phyloP scores from a whole-genome alignment of 108 stramenopile species.

The Fistulifera solaris region DNA sequence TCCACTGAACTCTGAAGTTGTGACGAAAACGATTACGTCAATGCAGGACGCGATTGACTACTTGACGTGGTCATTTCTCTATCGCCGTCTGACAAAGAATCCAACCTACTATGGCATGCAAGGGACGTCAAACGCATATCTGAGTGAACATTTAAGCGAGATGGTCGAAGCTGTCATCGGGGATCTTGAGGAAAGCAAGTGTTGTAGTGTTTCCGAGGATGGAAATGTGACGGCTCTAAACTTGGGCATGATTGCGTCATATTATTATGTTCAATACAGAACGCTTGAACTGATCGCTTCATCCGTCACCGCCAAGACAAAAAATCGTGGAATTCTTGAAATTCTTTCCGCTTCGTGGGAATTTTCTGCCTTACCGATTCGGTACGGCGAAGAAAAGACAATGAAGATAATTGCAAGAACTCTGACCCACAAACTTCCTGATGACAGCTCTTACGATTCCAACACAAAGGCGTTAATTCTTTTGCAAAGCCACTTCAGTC shows the following conservation, averaged over 20 bases:
- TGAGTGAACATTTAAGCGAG: constrained; percentile 98
- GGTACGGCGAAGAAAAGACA: constrained; percentile 87
- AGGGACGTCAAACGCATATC: constrained; percentile 81
- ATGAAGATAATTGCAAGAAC: constrained; percentile 78
- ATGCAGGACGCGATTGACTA: constrained; percentile 99
- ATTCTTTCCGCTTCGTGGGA: constrained; percentile 92
- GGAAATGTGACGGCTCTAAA: constrained; percentile 90
- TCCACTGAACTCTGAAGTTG: constrained; percentile 95
- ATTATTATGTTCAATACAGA: constrained; percentile 94
- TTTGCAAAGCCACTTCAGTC: constrained; percentile 85
- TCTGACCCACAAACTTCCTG: constrained; percentile 70
- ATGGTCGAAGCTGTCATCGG: constrained; percentile 93
- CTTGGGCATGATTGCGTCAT: constrained; percentile 98
- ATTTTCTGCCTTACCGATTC: constrained; percentile 77
- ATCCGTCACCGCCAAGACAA: constrained; percentile 91
- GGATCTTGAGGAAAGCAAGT: constrained; percentile 91
- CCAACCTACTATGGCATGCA: constrained; percentile 98
- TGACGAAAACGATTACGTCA: constrained; percentile 86
- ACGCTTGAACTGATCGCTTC: constrained; percentile 96
- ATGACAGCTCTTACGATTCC: constrained; percentile 62
- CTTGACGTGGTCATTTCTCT: constrained; percentile 97
- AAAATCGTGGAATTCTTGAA: constrained; percentile 88
- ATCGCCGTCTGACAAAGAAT: constrained; percentile 94
- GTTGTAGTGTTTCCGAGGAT: constrained; percentile 86
- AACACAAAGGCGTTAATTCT: constrained; percentile 90